Evolutionary conservation across 2,329 filamentous ascomycete species (phyloP).

Genomic region (Cladophialophora immunda): DNA sequence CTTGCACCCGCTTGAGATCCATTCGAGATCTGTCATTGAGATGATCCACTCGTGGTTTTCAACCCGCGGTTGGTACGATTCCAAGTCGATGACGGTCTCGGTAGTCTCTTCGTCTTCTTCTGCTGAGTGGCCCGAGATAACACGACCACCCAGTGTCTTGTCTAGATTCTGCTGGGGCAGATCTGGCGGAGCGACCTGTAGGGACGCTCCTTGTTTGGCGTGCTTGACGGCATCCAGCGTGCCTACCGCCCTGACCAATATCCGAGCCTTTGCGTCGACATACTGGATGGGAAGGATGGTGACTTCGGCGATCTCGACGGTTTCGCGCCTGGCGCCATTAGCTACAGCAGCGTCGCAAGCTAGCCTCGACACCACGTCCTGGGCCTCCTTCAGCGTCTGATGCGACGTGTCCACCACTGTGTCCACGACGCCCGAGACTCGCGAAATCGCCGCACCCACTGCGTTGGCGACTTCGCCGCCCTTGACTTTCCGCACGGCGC

Average conservation of each 20-base stretch:
- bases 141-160: constrained; percentile 39
- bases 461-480: constrained; percentile 69
- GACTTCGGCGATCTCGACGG: constrained; percentile 50
- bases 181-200: constrained; percentile 8
- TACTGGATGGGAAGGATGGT: constrained; percentile 50
- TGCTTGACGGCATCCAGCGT: constrained; percentile 40
- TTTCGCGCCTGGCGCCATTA: constrained; percentile 43
- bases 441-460: constrained; percentile 69
- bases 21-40: constrained; percentile 55
- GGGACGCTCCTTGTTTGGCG: constrained; percentile 12
- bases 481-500: constrained; percentile 63
- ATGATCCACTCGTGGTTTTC: constrained; percentile 50
- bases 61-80: constrained; percentile 35
- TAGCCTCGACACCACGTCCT: constrained; percentile 11
- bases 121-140: neutral
- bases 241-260: constrained; percentile 46
- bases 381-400: constrained; percentile 25
- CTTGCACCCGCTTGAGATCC: constrained; percentile 58
- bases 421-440: constrained; percentile 54
- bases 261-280: constrained; percentile 44
- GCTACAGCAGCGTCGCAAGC: constrained; percentile 43
- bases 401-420: constrained; percentile 25
- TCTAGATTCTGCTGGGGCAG: neutral
- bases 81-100: constrained; percentile 39
- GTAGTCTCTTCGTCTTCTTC: constrained; percentile 3